A percentile compares a stretch with the other conserved stretches of the same genome.
These are phyloP conservation scores for Mycena rosella DNA, from an alignment of 768 basidiomycete species.

Conservation along the genomic window DNA sequence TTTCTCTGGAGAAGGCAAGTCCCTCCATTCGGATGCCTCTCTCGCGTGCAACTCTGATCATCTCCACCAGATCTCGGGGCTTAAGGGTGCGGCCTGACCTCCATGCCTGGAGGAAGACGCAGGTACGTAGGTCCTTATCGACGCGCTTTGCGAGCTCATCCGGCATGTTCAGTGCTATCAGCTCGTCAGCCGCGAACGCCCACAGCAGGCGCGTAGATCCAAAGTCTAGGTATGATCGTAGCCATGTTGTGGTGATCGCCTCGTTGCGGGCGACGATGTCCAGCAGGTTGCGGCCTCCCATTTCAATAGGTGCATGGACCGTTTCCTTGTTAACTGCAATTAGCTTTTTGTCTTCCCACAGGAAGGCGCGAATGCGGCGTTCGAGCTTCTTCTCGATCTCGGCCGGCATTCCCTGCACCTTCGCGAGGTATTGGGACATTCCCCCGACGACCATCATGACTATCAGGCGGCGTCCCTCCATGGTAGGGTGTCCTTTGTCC, in stretches of 20 bases:
- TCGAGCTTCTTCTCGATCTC: no score
- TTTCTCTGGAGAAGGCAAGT: slow-evolving; percentile 24
- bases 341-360: slow-evolving; percentile 14
- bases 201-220: neutral
- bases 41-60: slow-evolving; percentile 7
- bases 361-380: no score
- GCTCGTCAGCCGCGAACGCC: slow-evolving; percentile 19
- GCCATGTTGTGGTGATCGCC: slow-evolving; percentile 34
- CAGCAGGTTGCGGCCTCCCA: slow-evolving; percentile 13
- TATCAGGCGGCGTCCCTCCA: slow-evolving; percentile 27
- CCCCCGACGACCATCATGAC: slow-evolving; percentile 35
- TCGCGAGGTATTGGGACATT: slow-evolving; percentile 16
- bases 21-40: slow-evolving; percentile 18
- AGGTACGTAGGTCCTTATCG: neutral
- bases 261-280: no score
- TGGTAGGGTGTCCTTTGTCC: slow-evolving; percentile 30
- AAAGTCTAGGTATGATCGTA: slow-evolving; percentile 18
- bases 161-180: neutral
- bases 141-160: neutral
- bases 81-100: neutral
- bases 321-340: slow-evolving; percentile 6
- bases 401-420: no score
- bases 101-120: slow-evolving; percentile 22
- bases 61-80: slow-evolving; percentile 15
- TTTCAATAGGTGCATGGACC: slow-evolving; percentile 18